These are phyloP conservation scores for Blepharisma stoltei DNA, from an alignment of 73 alveolate species.

Conservation along the genomic window DNA sequence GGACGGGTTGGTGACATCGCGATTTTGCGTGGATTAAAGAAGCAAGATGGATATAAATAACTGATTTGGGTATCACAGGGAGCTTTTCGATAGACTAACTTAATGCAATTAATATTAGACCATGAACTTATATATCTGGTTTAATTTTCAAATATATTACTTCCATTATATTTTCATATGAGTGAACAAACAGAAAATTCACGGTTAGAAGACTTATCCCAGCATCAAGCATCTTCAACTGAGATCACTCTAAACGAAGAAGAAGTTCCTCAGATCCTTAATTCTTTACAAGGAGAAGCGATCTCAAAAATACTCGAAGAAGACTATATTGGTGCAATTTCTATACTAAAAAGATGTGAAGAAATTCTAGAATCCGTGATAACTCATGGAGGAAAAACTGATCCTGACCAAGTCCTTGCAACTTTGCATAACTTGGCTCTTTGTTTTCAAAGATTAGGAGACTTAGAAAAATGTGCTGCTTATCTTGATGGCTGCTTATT, in stretches of 20 bases:
- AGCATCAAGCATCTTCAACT: too few relatives aligned
- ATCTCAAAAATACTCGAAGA: neutral
- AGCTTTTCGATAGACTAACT: too few relatives aligned
- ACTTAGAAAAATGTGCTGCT: neutral
- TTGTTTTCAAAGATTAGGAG: neutral
- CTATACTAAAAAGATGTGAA: neutral
- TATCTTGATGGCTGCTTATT: conserved; percentile 12
- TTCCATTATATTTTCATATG: too few relatives aligned
- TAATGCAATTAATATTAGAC: too few relatives aligned
- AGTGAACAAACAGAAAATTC: too few relatives aligned
- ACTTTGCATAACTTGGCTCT: conserved; percentile 21
- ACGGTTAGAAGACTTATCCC: too few relatives aligned
- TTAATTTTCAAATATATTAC: too few relatives aligned
- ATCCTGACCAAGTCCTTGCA: neutral
- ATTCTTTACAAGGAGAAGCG: conserved; percentile 15
- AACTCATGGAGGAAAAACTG: neutral
- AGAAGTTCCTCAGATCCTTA: neutral
- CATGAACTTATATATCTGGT: too few relatives aligned
- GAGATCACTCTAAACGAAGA: neutral
- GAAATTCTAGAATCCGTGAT: neutral
- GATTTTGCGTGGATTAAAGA: too few relatives aligned
- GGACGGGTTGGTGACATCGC: too few relatives aligned
- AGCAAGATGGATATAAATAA: too few relatives aligned
- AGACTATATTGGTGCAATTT: neutral
- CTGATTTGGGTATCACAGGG: too few relatives aligned